phyloP scores from a whole-genome alignment of 768 basidiomycete genomes.

The Mycena chlorophos region DNA sequence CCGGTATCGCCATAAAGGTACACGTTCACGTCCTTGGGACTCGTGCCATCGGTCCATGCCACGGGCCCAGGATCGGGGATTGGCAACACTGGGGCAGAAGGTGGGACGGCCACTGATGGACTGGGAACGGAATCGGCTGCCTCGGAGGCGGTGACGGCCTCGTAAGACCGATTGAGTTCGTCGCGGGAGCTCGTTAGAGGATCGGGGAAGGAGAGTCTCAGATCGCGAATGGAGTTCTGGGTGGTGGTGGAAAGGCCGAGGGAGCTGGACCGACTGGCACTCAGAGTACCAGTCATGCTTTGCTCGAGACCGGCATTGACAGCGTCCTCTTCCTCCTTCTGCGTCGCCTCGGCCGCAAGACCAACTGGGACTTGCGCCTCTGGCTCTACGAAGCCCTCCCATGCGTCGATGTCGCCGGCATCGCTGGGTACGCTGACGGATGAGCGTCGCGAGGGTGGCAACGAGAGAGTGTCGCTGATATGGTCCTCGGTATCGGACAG shows the following conservation, averaged over 20 bases:
- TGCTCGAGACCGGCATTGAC: slow-evolving; percentile 78
- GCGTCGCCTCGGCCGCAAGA: too few relatives aligned
- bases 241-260: slow-evolving; percentile 51
- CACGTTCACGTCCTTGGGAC: slow-evolving; percentile 50
- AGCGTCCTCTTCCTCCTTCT: slow-evolving; percentile 72
- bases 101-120: slow-evolving; percentile 16
- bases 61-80: slow-evolving; percentile 16
- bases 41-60: slow-evolving; percentile 4
- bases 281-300: slow-evolving; percentile 79
- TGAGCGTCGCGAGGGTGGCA: slow-evolving; percentile 65
- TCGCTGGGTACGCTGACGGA: slow-evolving; percentile 72
- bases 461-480: slow-evolving; percentile 48
- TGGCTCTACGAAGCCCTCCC: slow-evolving; percentile 80
- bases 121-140: slow-evolving; percentile 27
- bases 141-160: slow-evolving; percentile 47
- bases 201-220: slow-evolving; percentile 81
- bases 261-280: slow-evolving; percentile 68
- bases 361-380: slow-evolving; percentile 52
- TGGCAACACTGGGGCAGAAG: slow-evolving; percentile 1
- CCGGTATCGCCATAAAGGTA: slow-evolving; percentile 67
- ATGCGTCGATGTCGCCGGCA: slow-evolving; percentile 67
- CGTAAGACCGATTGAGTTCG: slow-evolving; percentile 61
- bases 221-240: slow-evolving; percentile 67
- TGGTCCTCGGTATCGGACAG: slow-evolving; percentile 51
- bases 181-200: slow-evolving; percentile 72